Conservation (phyloP, 257 asterid genomes). For the Echium plantagineum region DNA sequence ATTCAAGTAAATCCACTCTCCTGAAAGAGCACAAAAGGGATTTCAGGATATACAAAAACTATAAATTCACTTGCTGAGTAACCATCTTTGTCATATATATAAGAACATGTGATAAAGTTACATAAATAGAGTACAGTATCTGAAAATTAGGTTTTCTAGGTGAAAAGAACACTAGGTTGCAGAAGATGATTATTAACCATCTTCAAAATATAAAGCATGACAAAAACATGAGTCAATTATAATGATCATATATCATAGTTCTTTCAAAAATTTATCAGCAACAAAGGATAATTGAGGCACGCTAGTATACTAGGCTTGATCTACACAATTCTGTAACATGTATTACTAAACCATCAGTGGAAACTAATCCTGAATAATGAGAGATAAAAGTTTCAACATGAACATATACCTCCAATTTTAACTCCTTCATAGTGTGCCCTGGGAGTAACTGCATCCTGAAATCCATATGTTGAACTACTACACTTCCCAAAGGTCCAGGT, state of each 20-base stretch:
- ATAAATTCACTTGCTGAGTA: no score
- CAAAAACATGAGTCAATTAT: no score
- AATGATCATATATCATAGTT: background rate
- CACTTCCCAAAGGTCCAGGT: conserved; percentile 33
- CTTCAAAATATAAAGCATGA: background rate
- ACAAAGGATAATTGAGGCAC: background rate
- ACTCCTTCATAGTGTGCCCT: conserved; percentile 38
- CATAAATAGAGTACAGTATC: no score
- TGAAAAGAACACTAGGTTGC: background rate
- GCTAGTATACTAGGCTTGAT: background rate
- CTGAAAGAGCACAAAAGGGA: no score
- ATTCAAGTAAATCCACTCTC: no score
- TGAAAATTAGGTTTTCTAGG: no score
- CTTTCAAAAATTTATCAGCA: background rate
- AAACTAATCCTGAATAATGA: background rate
- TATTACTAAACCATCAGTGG: background rate
- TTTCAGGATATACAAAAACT: no score
- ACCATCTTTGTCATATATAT: no score
- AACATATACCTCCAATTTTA: conserved; percentile 30
- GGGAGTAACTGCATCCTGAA: conserved; percentile 28
- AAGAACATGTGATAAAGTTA: no score
- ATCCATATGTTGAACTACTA: conserved; percentile 14
- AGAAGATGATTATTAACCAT: background rate
- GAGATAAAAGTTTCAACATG: background rate
- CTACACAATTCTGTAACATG: background rate